Base-by-base conservation (phyloP, 257 asterid species). In the Striga asiatica region DNA sequence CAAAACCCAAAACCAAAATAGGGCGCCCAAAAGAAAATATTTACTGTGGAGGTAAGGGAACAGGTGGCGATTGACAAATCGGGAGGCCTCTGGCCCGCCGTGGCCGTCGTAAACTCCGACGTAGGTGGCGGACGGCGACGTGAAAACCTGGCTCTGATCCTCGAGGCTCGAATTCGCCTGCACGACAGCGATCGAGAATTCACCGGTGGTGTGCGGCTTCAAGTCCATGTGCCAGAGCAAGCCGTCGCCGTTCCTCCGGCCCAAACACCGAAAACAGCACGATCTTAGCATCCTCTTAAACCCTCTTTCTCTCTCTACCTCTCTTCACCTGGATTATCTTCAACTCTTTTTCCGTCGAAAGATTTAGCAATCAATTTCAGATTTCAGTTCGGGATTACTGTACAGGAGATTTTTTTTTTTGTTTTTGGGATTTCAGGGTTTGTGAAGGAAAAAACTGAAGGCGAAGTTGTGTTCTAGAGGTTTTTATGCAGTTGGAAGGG, bases 61-160 rank as follows among this genome's bases (percentile, higher is more conserved):
- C 55, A 87, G 88, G 58, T 81, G 89, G 54, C 76, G 79, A 45
- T 82, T 88, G 50, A 91, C 84, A 60, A 91, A 91, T 19, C 94
- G 89, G 25, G 98, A 84, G 11, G 98, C 95, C 77, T 88, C 97
- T 2, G 95, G 93, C 4, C 98, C 98, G 18, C 98, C 98, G 28
- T 92, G 98, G 17, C 98, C 97, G 59, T 91, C 98, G 76, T 91
- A 91, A 39, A 91, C 94, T 10, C 98, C 98, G 50, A 91, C 65
- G 50, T 75, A 91, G 11, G 97, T 91, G 23, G 95, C 97, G 27
- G 94, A 80, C 1, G 97, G 89, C 35, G 98, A 87, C 9, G 88
- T 80, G 32, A 65, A 81, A n/a, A 91, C 96, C 69, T 83, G 93
- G 46, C 94, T 82, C 75, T 91, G 98, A 70, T 91, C 98, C 76